Conservation (phyloP, 352 stramenopile genomes). For the Saprolegnia parasitica region DNA sequence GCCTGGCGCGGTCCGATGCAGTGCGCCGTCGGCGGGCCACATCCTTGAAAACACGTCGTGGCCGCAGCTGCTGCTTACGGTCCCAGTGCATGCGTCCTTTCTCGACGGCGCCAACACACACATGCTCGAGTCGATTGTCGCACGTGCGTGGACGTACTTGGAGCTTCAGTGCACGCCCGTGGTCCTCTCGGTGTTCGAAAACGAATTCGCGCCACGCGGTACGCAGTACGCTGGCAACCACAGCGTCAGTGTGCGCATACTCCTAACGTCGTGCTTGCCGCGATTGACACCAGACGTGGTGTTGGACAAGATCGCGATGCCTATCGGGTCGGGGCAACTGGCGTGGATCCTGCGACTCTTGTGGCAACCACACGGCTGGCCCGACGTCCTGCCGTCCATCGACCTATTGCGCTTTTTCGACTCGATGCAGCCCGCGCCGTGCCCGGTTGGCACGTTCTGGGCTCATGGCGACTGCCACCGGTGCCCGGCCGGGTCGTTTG, state of each 20-base stretch:
- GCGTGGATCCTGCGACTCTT: not conserved
- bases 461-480: not conserved
- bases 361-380: not conserved
- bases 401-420: not conserved
- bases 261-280: not conserved
- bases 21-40: not conserved
- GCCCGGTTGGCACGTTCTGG: not conserved
- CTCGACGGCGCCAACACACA: not conserved
- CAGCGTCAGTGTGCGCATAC: not conserved
- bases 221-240: not conserved
- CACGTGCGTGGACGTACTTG: not conserved
- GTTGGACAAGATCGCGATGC: not conserved
- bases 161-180: not conserved
- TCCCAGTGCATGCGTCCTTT: not conserved
- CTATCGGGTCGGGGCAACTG: not conserved
- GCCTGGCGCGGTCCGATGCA: not conserved
- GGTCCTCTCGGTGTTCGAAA: not conserved
- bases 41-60: not conserved
- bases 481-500: not conserved
- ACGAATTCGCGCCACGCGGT: not conserved
- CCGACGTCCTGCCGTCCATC: not conserved
- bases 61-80: conserved; percentile 18
- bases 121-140: not conserved
- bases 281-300: not conserved
- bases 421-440: not conserved